Base-by-base conservation (phyloP, 2,329 filamentous ascomycete genomes). In the Talaromyces sp. region DNA sequence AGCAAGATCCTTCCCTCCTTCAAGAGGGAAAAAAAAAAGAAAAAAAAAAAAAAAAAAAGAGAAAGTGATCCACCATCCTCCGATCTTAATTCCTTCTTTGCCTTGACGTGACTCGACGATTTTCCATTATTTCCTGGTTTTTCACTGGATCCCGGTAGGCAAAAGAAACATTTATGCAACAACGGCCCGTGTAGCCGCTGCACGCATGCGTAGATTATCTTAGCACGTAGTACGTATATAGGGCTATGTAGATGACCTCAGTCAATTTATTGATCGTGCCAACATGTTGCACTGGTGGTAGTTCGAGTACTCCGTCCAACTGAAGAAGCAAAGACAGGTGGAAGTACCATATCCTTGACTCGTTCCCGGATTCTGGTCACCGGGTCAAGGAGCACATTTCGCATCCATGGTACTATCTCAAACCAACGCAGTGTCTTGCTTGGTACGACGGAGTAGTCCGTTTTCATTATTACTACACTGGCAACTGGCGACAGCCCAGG, bases 161-260 rank as follows among this genome's bases (percentile, higher is more conserved):
- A 33, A 21, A 54, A 54, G 37, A 33, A 50, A 8, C 12, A 40
- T 57, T 57, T 31, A 62, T 62, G 60, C 60, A 62, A 62, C 52
- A 44, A 62, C 60, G 60, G 60, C 52, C 60, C 60, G 54, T 42
- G 52, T 58, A 62, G 60, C 60, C 60, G 60, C 60, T 62, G 60
- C 60, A 62, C 40, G 52, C 39, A 54, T 11, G n/a, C 35, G 50
- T 54, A 54, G 50, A 37, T 54, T 54, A 37, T 21, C 28, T 54
- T 54, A 35, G 28, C 35, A 21, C 28, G 28, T 28, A 28, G 6
- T 28, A 18, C 31, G 16, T 33, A 31, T 18, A 37, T 54, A 54
- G 50, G 50, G 50, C 50, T 54, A 54, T 35, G 18, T 21, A 35
- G 14, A 11, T 21, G 48, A n/a, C n/a, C n/a, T n/a, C n/a, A n/a